Percentiles rank a stretch among this genome's conserved stretches.
These are phyloP conservation scores for Eutrema japonicum DNA, from an alignment of 345 rosid species.

Conservation along the genomic window DNA sequence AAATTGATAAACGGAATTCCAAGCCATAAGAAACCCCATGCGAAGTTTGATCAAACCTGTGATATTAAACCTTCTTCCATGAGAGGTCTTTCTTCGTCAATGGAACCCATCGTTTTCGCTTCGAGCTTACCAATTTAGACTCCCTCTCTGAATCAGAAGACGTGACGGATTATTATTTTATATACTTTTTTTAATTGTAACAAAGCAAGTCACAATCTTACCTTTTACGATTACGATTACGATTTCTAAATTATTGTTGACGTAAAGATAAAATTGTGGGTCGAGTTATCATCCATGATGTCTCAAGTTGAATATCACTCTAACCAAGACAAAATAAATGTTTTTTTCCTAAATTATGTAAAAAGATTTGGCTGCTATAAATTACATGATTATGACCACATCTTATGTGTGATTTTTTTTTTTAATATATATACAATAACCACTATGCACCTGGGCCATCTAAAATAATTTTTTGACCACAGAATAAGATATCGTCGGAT, in stretches of 20 bases:
- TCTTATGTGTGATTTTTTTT: not conserved
- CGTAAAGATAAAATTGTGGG: slow-evolving; percentile 35
- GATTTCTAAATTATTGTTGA: slow-evolving; percentile 5
- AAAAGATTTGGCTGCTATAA: too few relatives aligned
- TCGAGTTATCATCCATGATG: not conserved
- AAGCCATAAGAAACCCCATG: not conserved
- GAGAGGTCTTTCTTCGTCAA: slow-evolving; percentile 56
- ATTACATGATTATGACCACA: not conserved
- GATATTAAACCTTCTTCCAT: slow-evolving; percentile 57
- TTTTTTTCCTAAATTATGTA: not conserved
- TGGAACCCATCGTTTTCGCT: slow-evolving; percentile 54
- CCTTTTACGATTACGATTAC: slow-evolving; percentile 16
- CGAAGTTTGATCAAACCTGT: slow-evolving; percentile 44
- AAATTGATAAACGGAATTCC: not conserved
- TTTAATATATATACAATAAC: too few relatives aligned
- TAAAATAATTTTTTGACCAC: too few relatives aligned
- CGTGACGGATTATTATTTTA: slow-evolving; percentile 11
- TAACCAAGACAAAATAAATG: slow-evolving; percentile 2
- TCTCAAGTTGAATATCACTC: slow-evolving; percentile 35
- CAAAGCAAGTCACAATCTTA: not conserved
- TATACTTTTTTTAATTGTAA: not conserved
- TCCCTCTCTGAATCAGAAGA: slow-evolving; percentile 30
- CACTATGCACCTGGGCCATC: too few relatives aligned
- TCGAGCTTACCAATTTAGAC: slow-evolving; percentile 21
- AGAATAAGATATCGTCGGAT: too few relatives aligned